Evolutionary conservation across 2,329 filamentous ascomycete genomes (phyloP).

Genomic region (Xylariaceae sp.): DNA sequence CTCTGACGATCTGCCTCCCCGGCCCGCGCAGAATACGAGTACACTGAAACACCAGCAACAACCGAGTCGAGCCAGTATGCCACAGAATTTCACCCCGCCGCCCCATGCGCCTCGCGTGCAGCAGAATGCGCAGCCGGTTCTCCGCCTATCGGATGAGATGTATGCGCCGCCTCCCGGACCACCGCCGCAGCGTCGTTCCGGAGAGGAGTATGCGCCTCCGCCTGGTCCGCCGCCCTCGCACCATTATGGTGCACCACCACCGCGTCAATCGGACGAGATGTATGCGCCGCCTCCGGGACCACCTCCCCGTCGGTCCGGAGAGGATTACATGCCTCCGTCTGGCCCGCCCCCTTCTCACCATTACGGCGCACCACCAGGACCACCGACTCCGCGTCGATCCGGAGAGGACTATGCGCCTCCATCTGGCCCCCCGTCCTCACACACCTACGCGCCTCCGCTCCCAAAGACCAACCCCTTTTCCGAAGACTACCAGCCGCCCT

Average conservation of each 20-base stretch:
- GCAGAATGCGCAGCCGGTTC: background rate
- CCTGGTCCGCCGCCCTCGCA: conserved; percentile 12
- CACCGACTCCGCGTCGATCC: conserved; percentile 25
- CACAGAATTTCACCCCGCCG: conserved; percentile 16
- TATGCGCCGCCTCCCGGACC: conserved; percentile 29
- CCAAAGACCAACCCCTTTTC: conserved; percentile 22
- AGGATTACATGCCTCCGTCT: conserved; percentile 13
- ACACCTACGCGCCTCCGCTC: background rate
- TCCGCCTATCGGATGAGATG: conserved; percentile 11
- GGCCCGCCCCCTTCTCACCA: conserved; percentile 23
- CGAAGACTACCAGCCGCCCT: conserved; percentile 12
- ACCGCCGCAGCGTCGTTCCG: conserved; percentile 7
- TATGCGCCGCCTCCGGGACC: conserved; percentile 29
- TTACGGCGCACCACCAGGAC: conserved; percentile 32
- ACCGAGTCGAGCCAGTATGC: conserved; percentile 23
- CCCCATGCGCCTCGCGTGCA: conserved; percentile 10
- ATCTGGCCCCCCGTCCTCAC: conserved; percentile 16
- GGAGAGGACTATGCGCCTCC: conserved; percentile 45
- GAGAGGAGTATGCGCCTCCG: conserved; percentile 13
- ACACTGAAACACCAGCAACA: conserved; percentile 24
- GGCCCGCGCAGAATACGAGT: conserved; percentile 32
- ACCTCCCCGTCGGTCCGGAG: conserved; percentile 9
- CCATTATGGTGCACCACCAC: background rate
- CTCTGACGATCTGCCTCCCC: conserved; percentile 36
- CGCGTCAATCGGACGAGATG: conserved; percentile 11